Conservation (phyloP, 805 yeast species). For the Metschnikowia similis region DNA sequence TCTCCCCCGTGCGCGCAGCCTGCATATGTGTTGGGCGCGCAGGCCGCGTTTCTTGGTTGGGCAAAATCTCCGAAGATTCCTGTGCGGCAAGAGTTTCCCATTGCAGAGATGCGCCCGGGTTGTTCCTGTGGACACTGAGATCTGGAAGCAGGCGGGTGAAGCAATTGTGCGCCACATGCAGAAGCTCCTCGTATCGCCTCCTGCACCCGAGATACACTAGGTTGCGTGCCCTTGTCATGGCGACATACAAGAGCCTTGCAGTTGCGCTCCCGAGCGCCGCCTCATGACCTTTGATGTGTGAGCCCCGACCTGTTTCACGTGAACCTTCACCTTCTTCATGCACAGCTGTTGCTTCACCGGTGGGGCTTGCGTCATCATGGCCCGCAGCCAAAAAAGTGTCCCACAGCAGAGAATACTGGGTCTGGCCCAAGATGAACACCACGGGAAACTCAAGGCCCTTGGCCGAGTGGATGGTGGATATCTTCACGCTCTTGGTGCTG, state of each 20-base stretch:
- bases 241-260: slow-evolving; percentile 54
- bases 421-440: slow-evolving; percentile 44
- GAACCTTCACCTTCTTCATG: too few relatives aligned
- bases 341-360: background rate
- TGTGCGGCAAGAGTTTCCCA: background rate
- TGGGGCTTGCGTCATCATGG: background rate
- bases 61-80: background rate
- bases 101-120: background rate
- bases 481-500: slow-evolving; percentile 36
- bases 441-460: slow-evolving; percentile 73
- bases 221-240: slow-evolving; percentile 57
- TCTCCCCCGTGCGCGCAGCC: background rate
- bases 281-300: background rate
- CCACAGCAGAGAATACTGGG: slow-evolving; percentile 9
- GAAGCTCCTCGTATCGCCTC: slow-evolving; percentile 1
- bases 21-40: background rate
- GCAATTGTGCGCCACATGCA: slow-evolving; percentile 1
- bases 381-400: slow-evolving; percentile 3
- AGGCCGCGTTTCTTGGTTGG: background rate
- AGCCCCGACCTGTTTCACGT: background rate
- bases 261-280: background rate
- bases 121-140: background rate
- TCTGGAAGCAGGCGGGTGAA: slow-evolving; percentile 8
- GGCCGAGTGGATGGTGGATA: slow-evolving; percentile 70
- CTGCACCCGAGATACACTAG: slow-evolving; percentile 34